These are phyloP conservation scores for Hypoxylon sp. DNA, from an alignment of 2,329 filamentous ascomycete genomes.

Conservation along the genomic window DNA sequence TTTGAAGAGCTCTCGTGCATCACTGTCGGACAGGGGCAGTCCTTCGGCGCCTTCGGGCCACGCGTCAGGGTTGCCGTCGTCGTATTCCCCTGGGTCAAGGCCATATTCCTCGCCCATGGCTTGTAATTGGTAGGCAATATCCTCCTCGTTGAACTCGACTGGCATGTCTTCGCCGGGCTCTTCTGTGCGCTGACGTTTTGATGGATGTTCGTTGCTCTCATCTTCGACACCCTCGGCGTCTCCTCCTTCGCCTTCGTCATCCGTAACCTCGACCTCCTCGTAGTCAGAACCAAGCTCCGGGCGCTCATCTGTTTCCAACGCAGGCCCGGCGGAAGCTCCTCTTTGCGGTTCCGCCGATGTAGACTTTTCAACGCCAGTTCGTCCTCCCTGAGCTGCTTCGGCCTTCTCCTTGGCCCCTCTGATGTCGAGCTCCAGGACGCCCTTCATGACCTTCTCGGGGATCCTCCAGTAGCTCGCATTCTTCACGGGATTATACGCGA, in stretches of 20 bases:
- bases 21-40: conserved; percentile 77
- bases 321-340: conserved; percentile 49
- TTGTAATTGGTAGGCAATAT: conserved; percentile 91
- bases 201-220: conserved; percentile 60
- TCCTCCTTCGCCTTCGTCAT: conserved; percentile 64
- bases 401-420: conserved; percentile 74
- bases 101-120: conserved; percentile 90
- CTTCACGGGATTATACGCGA: conserved; percentile 88
- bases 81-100: conserved; percentile 81
- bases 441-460: conserved; percentile 85
- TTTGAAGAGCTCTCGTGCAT: conserved; percentile 82
- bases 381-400: conserved; percentile 43
- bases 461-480: conserved; percentile 96
- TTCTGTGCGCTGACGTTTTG: conserved; percentile 63
- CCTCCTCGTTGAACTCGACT: conserved; percentile 91
- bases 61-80: conserved; percentile 69
- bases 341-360: conserved; percentile 29
- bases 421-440: conserved; percentile 79
- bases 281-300: conserved; percentile 76
- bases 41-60: conserved; percentile 81
- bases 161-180: conserved; percentile 59
- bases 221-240: conserved; percentile 63
- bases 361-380: conserved; percentile 32
- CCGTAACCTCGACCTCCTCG: conserved; percentile 79
- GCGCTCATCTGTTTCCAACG: conserved; percentile 62